Base-by-base conservation (phyloP, 352 stramenopile species). In the Chloridella minuta region DNA sequence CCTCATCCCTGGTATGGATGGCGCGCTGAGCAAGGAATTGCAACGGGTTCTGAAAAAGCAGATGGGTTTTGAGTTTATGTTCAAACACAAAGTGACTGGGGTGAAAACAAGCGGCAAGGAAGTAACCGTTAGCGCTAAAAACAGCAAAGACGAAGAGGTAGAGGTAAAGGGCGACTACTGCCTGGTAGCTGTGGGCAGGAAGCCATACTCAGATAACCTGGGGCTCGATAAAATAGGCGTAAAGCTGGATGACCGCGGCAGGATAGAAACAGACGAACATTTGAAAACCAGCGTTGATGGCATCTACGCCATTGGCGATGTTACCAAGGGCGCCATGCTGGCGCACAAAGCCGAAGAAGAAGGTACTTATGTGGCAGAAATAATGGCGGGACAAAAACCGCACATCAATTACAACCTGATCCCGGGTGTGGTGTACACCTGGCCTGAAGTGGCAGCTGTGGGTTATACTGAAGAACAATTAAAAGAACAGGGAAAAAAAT, bases 331-430 rank as follows among this genome's bases (percentile, higher is more conserved):
- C 66, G 94, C 96, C 3, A 99, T 99, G 96, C 91, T 99, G 49
- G 95, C 96, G 18, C 96, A 99, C 93, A 99, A 99, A 91, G 96
- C 96, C 24, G 96, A 99, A 90, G 96, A 99, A 88, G 96, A 99
- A 89, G 96, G 95, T 23, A 97, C 98, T 88, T 95, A 95, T n/a
- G 94, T 91, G 86, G 94, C 96, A 16, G 96, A 99, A 91, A 97
- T 91, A 86, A 97, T 99, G 88, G 94, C 94, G 21, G 96, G 95
- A 88, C 95, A 94, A 89, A 93, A 96, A 87, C 95, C 95, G 87
- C 95, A 99, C 90, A 94, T 99, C 52, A 99, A 98, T 90, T 99
- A 99, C 90, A 93, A 97, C 90, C 94, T 93, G 23, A 98, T 99
- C 90, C 96, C 96, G 22, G 93, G 95, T 86, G 96, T 99, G 25